These are phyloP conservation scores for Chloranthus sessilifolius DNA, from an alignment of 164 flowering plant species.

Conservation along the genomic window DNA sequence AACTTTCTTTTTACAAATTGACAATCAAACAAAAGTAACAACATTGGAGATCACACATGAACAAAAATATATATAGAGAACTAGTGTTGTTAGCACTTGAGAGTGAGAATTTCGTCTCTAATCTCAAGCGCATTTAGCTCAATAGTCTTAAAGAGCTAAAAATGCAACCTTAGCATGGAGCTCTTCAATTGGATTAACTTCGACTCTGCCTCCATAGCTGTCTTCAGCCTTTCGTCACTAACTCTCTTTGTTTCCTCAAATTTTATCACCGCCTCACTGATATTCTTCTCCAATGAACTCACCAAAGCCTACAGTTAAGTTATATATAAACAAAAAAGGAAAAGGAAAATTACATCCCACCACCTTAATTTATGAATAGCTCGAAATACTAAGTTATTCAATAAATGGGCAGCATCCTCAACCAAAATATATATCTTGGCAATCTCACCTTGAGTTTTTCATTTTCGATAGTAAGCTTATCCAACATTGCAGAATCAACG, in stretches of 20 bases:
- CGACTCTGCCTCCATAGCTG: constrained; percentile 83
- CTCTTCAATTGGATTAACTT: constrained; percentile 74
- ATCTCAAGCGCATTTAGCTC: no score
- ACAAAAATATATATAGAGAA: no score
- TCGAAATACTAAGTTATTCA: neutral
- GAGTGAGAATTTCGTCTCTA: no score
- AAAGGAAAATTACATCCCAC: neutral
- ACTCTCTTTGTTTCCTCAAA: constrained; percentile 73
- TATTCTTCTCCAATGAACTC: constrained; percentile 74
- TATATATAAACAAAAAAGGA: neutral
- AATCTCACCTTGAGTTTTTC: constrained; percentile 71
- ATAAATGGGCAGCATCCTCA: neutral
- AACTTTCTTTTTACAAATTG: no score
- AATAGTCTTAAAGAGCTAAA: neutral
- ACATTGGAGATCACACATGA: no score
- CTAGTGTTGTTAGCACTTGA: no score
- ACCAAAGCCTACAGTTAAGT: constrained; percentile 44
- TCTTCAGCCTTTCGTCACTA: constrained; percentile 89
- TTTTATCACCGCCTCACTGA: constrained; percentile 85
- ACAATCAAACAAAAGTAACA: no score
- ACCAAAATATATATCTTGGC: no score
- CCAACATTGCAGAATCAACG: constrained; percentile 53
- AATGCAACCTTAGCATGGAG: constrained; percentile 65
- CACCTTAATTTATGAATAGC: neutral
- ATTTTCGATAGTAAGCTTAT: constrained; percentile 72